These are phyloP conservation scores for Blastobotrys buckinghamii DNA, from an alignment of 1,139 yeast genomes.

Conservation along the genomic window DNA sequence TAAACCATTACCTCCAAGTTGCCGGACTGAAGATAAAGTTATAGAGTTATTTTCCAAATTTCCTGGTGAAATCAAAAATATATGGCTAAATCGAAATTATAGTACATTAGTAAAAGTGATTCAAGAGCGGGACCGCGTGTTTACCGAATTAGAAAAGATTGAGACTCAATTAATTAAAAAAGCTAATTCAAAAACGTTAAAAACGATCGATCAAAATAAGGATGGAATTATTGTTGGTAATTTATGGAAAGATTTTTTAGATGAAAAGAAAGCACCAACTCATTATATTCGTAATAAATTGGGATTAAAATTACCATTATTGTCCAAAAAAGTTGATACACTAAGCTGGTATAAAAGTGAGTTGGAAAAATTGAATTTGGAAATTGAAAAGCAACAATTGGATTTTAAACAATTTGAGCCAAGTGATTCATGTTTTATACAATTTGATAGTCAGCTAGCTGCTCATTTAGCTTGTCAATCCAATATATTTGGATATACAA, in stretches of 20 bases:
- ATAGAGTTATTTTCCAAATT: conserved; percentile 17
- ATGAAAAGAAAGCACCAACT: conserved; percentile 16
- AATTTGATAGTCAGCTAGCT: conserved; percentile 27
- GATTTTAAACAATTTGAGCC: conserved; percentile 17
- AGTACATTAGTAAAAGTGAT: conserved; percentile 19
- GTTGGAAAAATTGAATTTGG: conserved; percentile 24
- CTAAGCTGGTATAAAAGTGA: conserved; percentile 23
- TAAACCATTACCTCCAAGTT: conserved; percentile 22
- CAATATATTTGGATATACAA: conserved; percentile 17
- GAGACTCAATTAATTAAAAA: conserved; percentile 12
- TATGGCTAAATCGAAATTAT: conserved; percentile 31
- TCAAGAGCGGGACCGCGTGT: conserved; percentile 15
- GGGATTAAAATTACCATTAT: conserved; percentile 15
- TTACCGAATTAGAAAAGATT: conserved; percentile 21
- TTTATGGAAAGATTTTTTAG: conserved; percentile 22
- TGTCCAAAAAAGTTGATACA: conserved; percentile 20
- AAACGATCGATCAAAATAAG: not conserved
- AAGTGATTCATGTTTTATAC: conserved; percentile 29
- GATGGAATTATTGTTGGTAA: conserved; percentile 17
- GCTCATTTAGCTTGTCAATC: conserved; percentile 32
- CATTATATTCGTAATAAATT: conserved; percentile 14
- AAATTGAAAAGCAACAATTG: conserved; percentile 22
- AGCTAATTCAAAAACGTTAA: conserved; percentile 5
- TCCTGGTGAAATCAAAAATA: conserved; percentile 23
- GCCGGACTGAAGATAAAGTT: conserved; percentile 16